Conservation (phyloP, 495 filamentous ascomycete genomes). For the Penicillium alfredii region DNA sequence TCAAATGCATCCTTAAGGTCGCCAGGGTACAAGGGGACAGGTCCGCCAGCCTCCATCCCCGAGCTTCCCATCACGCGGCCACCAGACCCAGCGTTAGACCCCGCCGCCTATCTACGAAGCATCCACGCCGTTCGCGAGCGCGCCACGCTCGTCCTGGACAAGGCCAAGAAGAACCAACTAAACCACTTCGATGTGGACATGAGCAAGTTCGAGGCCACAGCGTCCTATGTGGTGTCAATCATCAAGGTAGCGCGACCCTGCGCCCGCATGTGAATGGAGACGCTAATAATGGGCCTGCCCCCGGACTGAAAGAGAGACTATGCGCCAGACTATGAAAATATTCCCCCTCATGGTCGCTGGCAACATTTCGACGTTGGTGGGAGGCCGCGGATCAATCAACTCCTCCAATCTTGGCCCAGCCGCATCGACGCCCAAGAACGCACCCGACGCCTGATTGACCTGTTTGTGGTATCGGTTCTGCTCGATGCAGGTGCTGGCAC, state of each 20-base stretch:
- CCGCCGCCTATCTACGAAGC: constrained; percentile 86
- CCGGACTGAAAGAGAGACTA: constrained; percentile 71
- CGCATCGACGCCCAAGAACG: constrained; percentile 56
- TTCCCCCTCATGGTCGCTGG: constrained; percentile 69
- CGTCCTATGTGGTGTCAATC: constrained; percentile 87
- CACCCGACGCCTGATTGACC: constrained; percentile 58
- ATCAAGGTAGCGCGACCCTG: constrained; percentile 66
- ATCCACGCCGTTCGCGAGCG: constrained; percentile 83
- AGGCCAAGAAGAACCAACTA: constrained; percentile 72
- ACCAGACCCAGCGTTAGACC: constrained; percentile 86
- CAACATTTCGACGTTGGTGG: constrained; percentile 69
- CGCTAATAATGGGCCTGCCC: constrained; percentile 16
- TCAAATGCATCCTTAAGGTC: constrained; percentile 54
- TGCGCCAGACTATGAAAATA: constrained; percentile 75
- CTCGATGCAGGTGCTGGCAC: constrained; percentile 63
- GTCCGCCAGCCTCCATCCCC: constrained; percentile 45
- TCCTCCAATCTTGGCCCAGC: constrained; percentile 59
- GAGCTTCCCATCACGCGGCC: constrained; percentile 73
- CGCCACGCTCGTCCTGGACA: constrained; percentile 62
- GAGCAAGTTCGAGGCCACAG: constrained; percentile 79
- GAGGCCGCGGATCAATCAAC: constrained; percentile 57
- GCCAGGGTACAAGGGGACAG: constrained; percentile 40
- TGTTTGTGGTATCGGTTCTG: constrained; percentile 64
- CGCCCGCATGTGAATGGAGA: constrained; percentile 1
- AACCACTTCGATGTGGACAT: constrained; percentile 90